phyloP scores from a whole-genome alignment of 768 basidiomycete species.

The Suillus placidus region DNA sequence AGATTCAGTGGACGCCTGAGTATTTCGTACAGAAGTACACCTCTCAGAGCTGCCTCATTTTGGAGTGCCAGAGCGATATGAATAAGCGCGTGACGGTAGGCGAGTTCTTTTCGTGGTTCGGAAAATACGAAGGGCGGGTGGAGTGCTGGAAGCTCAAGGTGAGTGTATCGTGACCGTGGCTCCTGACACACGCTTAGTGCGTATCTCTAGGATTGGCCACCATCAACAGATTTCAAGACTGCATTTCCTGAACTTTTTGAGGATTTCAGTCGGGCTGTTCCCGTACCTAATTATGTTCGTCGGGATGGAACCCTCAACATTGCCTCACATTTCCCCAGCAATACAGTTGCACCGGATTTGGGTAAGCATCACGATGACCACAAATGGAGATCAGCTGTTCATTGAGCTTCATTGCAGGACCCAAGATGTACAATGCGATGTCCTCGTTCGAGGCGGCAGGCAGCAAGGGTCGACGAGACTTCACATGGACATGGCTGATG shows the following conservation, averaged over 20 bases:
- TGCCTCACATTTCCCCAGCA: constrained; percentile 84
- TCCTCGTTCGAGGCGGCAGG: constrained; percentile 65
- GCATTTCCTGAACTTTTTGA: constrained; percentile 84
- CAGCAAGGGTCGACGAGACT: constrained; percentile 81
- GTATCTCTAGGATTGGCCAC: constrained; percentile 84
- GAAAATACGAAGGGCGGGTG: constrained; percentile 57
- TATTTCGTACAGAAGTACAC: constrained; percentile 76
- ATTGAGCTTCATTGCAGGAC: constrained; percentile 52
- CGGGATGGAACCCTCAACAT: constrained; percentile 89
- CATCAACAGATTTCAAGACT: constrained; percentile 80
- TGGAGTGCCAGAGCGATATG: constrained; percentile 79
- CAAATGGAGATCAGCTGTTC: not conserved
- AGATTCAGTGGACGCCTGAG: constrained; percentile 78
- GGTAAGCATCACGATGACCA: constrained; percentile 46
- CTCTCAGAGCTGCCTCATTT: constrained; percentile 63
- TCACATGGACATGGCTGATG: constrained; percentile 96
- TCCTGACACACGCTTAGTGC: constrained; percentile 13
- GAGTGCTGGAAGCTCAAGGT: constrained; percentile 82
- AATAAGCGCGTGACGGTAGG: constrained; percentile 66
- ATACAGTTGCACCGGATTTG: constrained; percentile 78
- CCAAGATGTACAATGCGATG: constrained; percentile 95
- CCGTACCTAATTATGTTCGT: constrained; percentile 88
- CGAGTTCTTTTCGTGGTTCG: constrained; percentile 82
- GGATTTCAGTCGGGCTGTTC: constrained; percentile 82
- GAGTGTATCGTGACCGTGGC: constrained; percentile 9